A percentile compares a stretch with the other conserved stretches of the same genome.
These are phyloP conservation scores for Pythium phragmiticola DNA, from an alignment of 352 stramenopile genomes.

Conservation along the genomic window DNA sequence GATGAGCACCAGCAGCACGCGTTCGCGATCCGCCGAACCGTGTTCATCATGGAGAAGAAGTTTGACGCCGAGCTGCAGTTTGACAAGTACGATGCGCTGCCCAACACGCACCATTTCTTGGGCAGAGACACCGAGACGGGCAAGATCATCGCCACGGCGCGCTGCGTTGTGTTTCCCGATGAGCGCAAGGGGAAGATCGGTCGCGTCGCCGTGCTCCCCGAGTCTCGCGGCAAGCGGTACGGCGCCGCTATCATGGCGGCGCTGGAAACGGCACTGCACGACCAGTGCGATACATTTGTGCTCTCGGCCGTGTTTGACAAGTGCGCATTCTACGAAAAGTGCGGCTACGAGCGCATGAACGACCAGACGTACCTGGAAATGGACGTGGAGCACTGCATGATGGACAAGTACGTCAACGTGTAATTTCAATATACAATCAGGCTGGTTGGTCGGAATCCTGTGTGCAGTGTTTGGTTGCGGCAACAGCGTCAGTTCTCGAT, in stretches of 20 bases:
- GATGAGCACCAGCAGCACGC: conserved; percentile 35
- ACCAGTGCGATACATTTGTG: conserved; percentile 35
- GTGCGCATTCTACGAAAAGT: conserved; percentile 68
- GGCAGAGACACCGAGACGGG: conserved; percentile 48
- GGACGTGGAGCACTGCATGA: conserved; percentile 46
- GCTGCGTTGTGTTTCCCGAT: conserved; percentile 35
- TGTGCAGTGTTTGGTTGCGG: too few relatives aligned
- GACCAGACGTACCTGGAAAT: conserved; percentile 60
- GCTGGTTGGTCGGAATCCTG: too few relatives aligned
- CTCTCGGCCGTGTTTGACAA: conserved; percentile 54
- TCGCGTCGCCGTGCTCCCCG: conserved; percentile 51
- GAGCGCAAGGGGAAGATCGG: conserved; percentile 48
- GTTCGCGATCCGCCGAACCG: conserved; percentile 34
- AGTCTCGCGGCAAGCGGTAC: conserved; percentile 57
- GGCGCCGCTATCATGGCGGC: conserved; percentile 42
- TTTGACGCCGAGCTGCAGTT: conserved; percentile 41
- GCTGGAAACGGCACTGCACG: conserved; percentile 32
- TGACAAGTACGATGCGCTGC: conserved; percentile 42
- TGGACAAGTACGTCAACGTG: conserved; percentile 14
- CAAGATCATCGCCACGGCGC: conserved; percentile 53
- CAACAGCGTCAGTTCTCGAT: too few relatives aligned
- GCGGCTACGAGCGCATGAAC: conserved; percentile 47
- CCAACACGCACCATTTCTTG: conserved; percentile 54
- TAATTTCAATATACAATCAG: too few relatives aligned
- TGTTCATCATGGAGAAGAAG: conserved; percentile 59